Evolutionary conservation across 1,284 basidiomycete genomes (phyloP).

Genomic region (Trametes sp.): DNA sequence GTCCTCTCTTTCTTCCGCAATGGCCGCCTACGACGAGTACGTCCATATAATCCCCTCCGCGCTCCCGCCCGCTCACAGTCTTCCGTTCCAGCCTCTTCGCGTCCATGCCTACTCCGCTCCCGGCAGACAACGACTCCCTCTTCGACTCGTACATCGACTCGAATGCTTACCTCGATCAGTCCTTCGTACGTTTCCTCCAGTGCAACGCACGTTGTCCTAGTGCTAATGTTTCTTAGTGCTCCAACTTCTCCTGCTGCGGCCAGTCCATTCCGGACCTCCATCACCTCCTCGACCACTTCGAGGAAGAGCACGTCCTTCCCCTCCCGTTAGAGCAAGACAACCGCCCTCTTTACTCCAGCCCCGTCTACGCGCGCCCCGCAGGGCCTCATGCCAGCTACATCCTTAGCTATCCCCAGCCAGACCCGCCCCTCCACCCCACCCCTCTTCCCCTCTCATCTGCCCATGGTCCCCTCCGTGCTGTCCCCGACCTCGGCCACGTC

Average conservation of each 20-base stretch:
- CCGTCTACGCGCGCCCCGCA: conserved; percentile 27
- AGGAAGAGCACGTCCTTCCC: conserved; percentile 62
- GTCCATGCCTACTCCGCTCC: neutral
- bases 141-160: conserved; percentile 28
- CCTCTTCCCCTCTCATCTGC: conserved; percentile 20
- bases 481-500: conserved; percentile 24
- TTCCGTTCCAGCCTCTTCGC: conserved; percentile 12
- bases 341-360: conserved; percentile 35
- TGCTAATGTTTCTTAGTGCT: conserved; percentile 50
- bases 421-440: conserved; percentile 33
- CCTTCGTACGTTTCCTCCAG: conserved; percentile 19
- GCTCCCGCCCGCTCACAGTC: neutral
- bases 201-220: too few relatives aligned
- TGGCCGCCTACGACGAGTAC: conserved; percentile 22
- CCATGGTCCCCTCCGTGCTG: conserved; percentile 15
- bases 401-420: conserved; percentile 44
- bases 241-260: conserved; percentile 73
- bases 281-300: conserved; percentile 72
- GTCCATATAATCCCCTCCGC: neutral
- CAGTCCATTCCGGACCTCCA: conserved; percentile 68
- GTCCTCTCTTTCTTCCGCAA: conserved; percentile 11
- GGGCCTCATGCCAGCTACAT: conserved; percentile 37
- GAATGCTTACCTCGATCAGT: conserved; percentile 21
- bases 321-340: conserved; percentile 41
- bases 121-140: conserved; percentile 12